These are phyloP conservation scores for Dissophora globulifera DNA, from an alignment of 192 early-diverging fungal species.

Conservation along the genomic window DNA sequence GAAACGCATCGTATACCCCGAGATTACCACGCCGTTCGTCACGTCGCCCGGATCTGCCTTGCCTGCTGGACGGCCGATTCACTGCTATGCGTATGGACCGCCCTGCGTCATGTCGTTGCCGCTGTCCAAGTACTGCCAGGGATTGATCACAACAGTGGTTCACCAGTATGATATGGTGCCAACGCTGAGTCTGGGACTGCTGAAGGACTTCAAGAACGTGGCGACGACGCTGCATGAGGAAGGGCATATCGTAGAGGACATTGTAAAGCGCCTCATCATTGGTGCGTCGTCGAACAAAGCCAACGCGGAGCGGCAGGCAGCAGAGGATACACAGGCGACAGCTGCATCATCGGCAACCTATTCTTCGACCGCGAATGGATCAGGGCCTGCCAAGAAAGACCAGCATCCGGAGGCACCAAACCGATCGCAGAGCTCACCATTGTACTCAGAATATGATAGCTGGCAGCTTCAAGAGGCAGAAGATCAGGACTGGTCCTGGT, in stretches of 20 bases:
- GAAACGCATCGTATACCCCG: constrained; percentile 37
- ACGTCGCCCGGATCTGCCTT: constrained; percentile 71
- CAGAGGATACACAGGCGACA: constrained; percentile 14
- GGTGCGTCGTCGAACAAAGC: constrained; percentile 52
- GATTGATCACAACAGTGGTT: constrained; percentile 84
- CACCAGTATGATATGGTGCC: constrained; percentile 84
- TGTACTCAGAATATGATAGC: constrained; percentile 45
- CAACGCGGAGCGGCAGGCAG: constrained; percentile 22
- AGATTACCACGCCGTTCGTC: constrained; percentile 66
- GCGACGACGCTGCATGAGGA: constrained; percentile 72
- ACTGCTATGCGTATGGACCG: constrained; percentile 87
- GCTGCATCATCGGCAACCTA: no score
- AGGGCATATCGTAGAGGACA: constrained; percentile 69
- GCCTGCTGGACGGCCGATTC: constrained; percentile 78
- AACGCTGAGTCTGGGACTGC: constrained; percentile 76
- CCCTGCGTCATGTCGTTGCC: constrained; percentile 78
- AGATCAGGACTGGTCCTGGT: constrained; percentile 86
- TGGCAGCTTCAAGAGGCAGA: constrained; percentile 53
- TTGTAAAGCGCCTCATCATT: constrained; percentile 67
- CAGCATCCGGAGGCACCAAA: not conserved
- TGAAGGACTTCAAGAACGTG: constrained; percentile 81
- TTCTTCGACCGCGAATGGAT: constrained; percentile 5
- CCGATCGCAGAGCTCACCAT: constrained; percentile 42
- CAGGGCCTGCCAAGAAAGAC: constrained; percentile 10
- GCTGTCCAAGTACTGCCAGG: constrained; percentile 74